Evolutionary conservation across 441 rosid species (phyloP), one percentile per base, ranked within the genome.

Genomic region (Biscutella laevigata): DNA sequence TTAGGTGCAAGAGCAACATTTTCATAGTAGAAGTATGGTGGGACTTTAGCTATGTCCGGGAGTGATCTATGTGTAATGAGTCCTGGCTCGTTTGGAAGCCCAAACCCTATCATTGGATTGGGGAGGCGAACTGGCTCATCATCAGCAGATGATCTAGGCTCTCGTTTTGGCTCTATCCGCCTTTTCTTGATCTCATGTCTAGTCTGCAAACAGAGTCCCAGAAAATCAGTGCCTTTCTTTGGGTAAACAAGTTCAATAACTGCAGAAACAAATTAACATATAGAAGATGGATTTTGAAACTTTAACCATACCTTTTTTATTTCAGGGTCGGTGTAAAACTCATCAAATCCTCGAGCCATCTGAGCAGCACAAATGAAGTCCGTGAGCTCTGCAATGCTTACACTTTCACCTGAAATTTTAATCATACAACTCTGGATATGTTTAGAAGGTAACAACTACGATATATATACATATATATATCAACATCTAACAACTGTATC

Each of bases 1-100:
- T 73, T 83, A 4, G 98, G 96, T 26, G 98, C 87, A 19, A 83
- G 76, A 1, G 96, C 98, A 2, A 87, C 98, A 7, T 88, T 91
- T 68, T 91, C 98, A 0, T 79, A 91, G 59, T 81, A 91, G 30
- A 91, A 91, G 53, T 64, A 91, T 0, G 96, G 96, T 22, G 88
- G 95, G 5, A 88, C 86, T 1, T n/a, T 45, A 7, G 77, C 88
- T 43, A 71, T 61, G 25, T 64, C 77, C 3, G 98, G 86, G 39
- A 91, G 75, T 8, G 29, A 53, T 53, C 95, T 67, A 7, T 64
- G 59, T 21, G 67, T 57, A 22, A 70, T 24, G 10, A 2, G 33
- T 6, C 35, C 46, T 2, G 72, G 57, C 26, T 91, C 77, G 0
- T 53, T 59, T 3, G 98, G 98, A 12, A 77, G 62, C 9, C 98